These are phyloP conservation scores for Heritiera fomes DNA, from an alignment of 345 rosid genomes.

Conservation along the genomic window DNA sequence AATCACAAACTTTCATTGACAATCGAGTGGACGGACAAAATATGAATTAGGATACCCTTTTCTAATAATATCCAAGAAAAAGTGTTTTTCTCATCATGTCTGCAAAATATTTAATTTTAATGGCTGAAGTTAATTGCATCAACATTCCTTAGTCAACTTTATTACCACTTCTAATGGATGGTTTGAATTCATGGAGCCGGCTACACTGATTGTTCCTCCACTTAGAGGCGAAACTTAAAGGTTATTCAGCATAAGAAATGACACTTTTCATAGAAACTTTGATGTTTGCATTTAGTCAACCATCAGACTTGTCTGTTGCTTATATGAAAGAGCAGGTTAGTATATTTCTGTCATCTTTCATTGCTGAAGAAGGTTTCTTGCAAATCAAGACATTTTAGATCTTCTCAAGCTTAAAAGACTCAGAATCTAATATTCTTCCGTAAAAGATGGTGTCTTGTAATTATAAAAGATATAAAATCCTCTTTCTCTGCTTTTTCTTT, in stretches of 20 bases:
- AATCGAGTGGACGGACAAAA: background rate
- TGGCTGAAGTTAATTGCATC: background rate
- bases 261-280: background rate
- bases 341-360: background rate
- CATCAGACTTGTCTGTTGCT: no score
- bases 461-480: no score
- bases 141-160: conserved; percentile 3
- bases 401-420: background rate
- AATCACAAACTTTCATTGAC: background rate
- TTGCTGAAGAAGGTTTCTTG: background rate
- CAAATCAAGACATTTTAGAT: background rate
- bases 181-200: background rate
- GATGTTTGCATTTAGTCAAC: background rate
- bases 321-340: no score
- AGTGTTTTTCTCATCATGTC: conserved; percentile 11
- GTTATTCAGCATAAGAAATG: background rate
- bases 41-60: background rate
- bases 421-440: no score
- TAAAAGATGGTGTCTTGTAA: no score
- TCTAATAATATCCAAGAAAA: background rate
- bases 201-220: background rate
- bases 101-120: background rate
- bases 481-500: no score
- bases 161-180: background rate
- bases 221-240: background rate